These are phyloP conservation scores for Acidomyces sp. DNA, from an alignment of 495 filamentous ascomycete genomes.

Conservation along the genomic window DNA sequence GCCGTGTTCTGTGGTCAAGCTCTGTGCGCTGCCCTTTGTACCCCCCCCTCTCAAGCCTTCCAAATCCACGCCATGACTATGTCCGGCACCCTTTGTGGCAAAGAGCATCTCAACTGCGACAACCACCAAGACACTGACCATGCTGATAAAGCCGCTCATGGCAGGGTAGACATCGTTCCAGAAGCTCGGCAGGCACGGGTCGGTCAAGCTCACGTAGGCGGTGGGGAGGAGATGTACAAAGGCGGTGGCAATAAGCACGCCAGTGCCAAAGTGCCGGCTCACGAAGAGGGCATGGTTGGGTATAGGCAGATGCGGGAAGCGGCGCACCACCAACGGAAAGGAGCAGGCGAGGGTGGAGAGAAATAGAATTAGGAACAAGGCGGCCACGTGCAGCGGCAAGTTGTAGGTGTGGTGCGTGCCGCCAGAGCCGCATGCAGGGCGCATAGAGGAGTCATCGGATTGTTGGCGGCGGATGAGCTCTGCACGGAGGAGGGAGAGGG, in stretches of 20 bases:
- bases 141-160: constrained; percentile 33
- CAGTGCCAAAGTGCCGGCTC: constrained; percentile 37
- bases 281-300: constrained; percentile 34
- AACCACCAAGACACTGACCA: constrained; percentile 30
- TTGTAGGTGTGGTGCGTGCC: constrained; percentile 24
- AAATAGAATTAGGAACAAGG: constrained; percentile 31
- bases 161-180: constrained; percentile 34
- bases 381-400: constrained; percentile 30
- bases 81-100: constrained; percentile 29
- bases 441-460: constrained; percentile 7
- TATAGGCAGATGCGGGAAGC: constrained; percentile 28
- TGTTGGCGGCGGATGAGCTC: constrained; percentile 29
- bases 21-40: background rate
- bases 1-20: constrained; percentile 4
- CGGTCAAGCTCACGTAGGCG: constrained; percentile 31
- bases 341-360: constrained; percentile 27
- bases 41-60: constrained; percentile 9
- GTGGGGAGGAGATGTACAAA: constrained; percentile 37
- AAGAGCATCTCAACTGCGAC: constrained; percentile 37
- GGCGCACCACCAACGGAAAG: constrained; percentile 31
- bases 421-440: constrained; percentile 27
- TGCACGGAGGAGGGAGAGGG: constrained; percentile 24
- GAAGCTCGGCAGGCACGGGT: constrained; percentile 34
- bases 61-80: constrained; percentile 20
- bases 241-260: constrained; percentile 36